Evolutionary conservation across 257 asterid genomes (phyloP).

Genomic region (Paraleonurus japonicus): DNA sequence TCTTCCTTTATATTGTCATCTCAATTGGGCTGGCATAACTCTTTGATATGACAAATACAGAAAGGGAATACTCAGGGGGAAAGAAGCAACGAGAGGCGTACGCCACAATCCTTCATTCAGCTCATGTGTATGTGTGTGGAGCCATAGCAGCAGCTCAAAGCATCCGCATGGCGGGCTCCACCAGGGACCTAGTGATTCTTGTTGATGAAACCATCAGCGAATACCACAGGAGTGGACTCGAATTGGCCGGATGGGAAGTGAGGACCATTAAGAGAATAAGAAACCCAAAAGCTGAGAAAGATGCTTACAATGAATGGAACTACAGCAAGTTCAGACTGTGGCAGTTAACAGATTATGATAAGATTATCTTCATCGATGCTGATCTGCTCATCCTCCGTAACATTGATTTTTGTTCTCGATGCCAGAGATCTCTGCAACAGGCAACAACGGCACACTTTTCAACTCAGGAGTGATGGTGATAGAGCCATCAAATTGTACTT

Average conservation of each 20-base stretch:
- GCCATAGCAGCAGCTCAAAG: conserved; percentile 96
- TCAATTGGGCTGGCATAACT: background rate
- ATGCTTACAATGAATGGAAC: conserved; percentile 94
- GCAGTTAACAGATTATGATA: conserved; percentile 87
- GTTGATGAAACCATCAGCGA: conserved; percentile 72
- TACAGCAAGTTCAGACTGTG: conserved; percentile 91
- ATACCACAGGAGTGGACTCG: conserved; percentile 73
- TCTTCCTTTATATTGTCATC: background rate
- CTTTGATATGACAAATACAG: conserved; percentile 31
- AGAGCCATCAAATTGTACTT: conserved; percentile 88
- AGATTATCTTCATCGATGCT: conserved; percentile 79
- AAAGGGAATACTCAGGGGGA: conserved; percentile 28
- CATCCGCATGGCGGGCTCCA: conserved; percentile 82
- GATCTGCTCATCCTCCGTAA: conserved; percentile 75
- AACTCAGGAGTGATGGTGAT: conserved; percentile 92
- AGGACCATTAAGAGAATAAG: conserved; percentile 70
- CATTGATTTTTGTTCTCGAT: conserved; percentile 71
- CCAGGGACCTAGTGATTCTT: conserved; percentile 79
- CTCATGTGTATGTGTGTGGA: conserved; percentile 84
- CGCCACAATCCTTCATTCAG: conserved; percentile 89
- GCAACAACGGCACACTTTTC: conserved; percentile 85
- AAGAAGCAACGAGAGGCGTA: conserved; percentile 72
- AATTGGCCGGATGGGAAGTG: conserved; percentile 79
- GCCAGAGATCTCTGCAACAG: conserved; percentile 91
- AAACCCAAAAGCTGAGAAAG: conserved; percentile 85